Evolutionary conservation across 495 filamentous ascomycete species (phyloP).

Genomic region (Trichoderma gamsii): DNA sequence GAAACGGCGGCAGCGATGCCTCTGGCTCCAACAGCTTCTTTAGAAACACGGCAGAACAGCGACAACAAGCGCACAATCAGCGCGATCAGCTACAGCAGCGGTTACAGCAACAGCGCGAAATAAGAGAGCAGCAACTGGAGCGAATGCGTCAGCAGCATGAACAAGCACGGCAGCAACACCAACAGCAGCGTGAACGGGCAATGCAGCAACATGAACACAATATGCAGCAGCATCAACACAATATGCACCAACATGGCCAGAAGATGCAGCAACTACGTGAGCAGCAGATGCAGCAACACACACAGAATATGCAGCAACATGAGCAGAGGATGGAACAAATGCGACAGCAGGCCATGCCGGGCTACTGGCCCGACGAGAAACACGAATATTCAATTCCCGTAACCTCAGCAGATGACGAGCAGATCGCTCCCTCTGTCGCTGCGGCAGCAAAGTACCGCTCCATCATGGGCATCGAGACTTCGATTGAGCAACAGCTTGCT

Average conservation of each 20-base stretch:
- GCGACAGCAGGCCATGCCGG: neutral
- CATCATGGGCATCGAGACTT: neutral
- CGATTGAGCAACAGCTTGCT: neutral
- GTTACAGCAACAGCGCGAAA: too few species aligned
- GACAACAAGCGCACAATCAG: neutral
- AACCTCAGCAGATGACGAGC: neutral
- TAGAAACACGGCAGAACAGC: neutral
- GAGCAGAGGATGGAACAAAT: neutral
- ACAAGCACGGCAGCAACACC: neutral
- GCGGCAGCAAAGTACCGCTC: neutral
- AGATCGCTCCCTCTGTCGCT: neutral
- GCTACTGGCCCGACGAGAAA: slow-evolving; percentile 11
- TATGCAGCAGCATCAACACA: neutral
- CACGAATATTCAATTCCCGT: neutral
- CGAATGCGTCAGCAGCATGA: neutral
- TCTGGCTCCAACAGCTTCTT: neutral
- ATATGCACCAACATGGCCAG: neutral
- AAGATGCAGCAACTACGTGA: neutral
- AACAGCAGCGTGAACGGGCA: neutral
- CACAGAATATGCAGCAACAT: neutral
- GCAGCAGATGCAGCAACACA: neutral
- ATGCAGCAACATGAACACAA: neutral
- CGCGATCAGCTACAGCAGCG: neutral
- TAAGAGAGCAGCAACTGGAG: too few species aligned
- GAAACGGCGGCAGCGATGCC: neutral